Evolutionary conservation across 2,329 filamentous ascomycete species (phyloP), one percentile per base, ranked within the genome.

Genomic region (Fusarium sarcochroum): DNA sequence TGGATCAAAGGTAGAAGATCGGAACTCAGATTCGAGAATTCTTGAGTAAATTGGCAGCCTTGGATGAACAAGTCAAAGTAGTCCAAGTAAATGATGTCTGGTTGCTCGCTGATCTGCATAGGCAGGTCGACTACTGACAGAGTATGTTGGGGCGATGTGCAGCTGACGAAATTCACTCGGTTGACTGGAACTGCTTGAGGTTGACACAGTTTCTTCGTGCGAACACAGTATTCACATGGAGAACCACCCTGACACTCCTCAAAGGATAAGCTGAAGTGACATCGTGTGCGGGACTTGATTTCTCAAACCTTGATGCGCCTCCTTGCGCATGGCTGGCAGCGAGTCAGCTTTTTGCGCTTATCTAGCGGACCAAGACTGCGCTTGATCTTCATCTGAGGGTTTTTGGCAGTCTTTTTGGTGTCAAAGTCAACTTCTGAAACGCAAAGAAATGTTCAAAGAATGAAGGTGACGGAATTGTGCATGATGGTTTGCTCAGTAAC

Each of bases 161-260:
- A 47, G 17, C 21, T 10, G 7, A 75, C 58, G 2, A 76, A 74
- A 11, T 62, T 56, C 2, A 50, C 25, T 6, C 32, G 11, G 1
- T 15, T 23, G 1, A 17, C 5, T 6, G n/a, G 0, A 0, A 27
- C 17, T 1, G 7, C 17, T 38, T 69, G 75, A 5, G 68, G 61
- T 3, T 58, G 45, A 5, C 75, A 77, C 6, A 7, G 20, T 30
- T 75, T 76, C 1, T 63, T 68, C 5, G 59, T 71, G 3, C 73
- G 75, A 9, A 56, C 42, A 13, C 75, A 77, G 5, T 77, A 71
- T 9, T 70, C 62, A 44, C 76, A 76, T 2, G 75, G 76, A 14
- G 34, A 52, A 0, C 65, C 70, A 0, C 72, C 75, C 27, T 76
- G 56, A 3, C 76, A 77, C 76, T 76, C 5, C 27, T 1, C 3